Evolutionary conservation across 1,139 yeast species (phyloP).

Genomic region (Lodderomyces pseudojiufengensis): DNA sequence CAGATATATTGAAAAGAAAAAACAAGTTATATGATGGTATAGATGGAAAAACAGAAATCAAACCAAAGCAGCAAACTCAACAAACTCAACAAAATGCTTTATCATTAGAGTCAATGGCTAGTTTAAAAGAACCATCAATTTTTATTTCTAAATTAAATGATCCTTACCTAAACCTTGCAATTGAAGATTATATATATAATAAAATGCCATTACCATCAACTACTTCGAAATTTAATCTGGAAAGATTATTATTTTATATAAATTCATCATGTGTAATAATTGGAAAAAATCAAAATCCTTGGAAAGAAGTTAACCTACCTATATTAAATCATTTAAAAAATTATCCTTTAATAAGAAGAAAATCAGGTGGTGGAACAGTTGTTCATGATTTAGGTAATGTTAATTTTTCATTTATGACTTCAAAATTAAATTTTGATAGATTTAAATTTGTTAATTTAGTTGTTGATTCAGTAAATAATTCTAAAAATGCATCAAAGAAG

Average conservation of each 20-base stretch:
- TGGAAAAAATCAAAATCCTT: slow-evolving; percentile 96
- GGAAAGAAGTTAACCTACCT: slow-evolving; percentile 76
- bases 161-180: slow-evolving; percentile 75
- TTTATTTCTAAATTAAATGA: slow-evolving; percentile 49
- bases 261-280: slow-evolving; percentile 85
- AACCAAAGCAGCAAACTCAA: background rate
- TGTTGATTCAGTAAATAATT: slow-evolving; percentile 45
- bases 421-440: slow-evolving; percentile 64
- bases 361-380: slow-evolving; percentile 96
- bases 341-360: slow-evolving; percentile 73
- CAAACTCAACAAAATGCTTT: too few species aligned
- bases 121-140: slow-evolving; percentile 24
- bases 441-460: slow-evolving; percentile 56
- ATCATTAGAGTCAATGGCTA: slow-evolving; percentile 3
- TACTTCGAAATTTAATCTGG: slow-evolving; percentile 8
- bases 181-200: slow-evolving; percentile 75
- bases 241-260: slow-evolving; percentile 63
- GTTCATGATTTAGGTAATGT: slow-evolving; percentile 93
- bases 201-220: slow-evolving; percentile 45
- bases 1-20: slow-evolving; percentile 20
- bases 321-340: slow-evolving; percentile 49
- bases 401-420: slow-evolving; percentile 78
- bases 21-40: background rate
- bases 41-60: background rate
- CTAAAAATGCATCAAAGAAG: slow-evolving; percentile 19